Evolutionary conservation across 192 early-diverging fungal species (phyloP).

Genomic region (Linnemannia schmuckeri): DNA sequence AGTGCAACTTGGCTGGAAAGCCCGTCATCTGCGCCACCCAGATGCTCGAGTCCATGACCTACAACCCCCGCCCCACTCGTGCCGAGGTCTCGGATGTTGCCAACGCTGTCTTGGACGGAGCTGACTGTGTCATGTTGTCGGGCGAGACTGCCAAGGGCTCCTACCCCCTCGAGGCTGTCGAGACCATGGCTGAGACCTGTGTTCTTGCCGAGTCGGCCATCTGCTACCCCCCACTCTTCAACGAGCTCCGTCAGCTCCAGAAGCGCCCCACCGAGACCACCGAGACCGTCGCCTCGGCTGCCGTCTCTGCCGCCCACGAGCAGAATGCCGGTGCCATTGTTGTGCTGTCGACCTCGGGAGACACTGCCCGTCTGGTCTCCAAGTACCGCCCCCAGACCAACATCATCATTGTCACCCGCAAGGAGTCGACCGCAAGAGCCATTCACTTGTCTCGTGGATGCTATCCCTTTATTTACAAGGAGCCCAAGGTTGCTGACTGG

Average conservation of each 20-base stretch:
- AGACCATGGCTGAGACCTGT: slow-evolving; percentile 95
- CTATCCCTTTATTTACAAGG: slow-evolving; percentile 82
- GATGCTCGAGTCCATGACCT: slow-evolving; percentile 97
- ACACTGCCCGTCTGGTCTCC: slow-evolving; percentile 88
- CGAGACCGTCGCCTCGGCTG: slow-evolving; percentile 93
- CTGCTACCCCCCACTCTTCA: slow-evolving; percentile 95
- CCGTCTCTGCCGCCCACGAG: slow-evolving; percentile 87
- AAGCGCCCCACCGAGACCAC: slow-evolving; percentile 83
- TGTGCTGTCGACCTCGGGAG: slow-evolving; percentile 91
- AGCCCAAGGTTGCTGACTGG: slow-evolving; percentile 73
- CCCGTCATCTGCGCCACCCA: slow-evolving; percentile 98
- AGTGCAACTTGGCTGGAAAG: slow-evolving; percentile 97
- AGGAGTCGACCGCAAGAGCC: slow-evolving; percentile 77
- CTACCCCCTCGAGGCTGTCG: slow-evolving; percentile 90
- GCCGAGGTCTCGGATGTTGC: slow-evolving; percentile 99
- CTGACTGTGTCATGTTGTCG: slow-evolving; percentile 99
- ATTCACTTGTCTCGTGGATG: slow-evolving; percentile 85
- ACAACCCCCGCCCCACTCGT: slow-evolving; percentile 97
- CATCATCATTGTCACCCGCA: slow-evolving; percentile 92
- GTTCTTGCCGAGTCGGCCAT: slow-evolving; percentile 93
- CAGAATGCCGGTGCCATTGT: slow-evolving; percentile 90
- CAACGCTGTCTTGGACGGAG: slow-evolving; percentile 97
- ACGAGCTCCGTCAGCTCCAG: slow-evolving; percentile 85
- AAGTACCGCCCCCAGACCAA: slow-evolving; percentile 96
- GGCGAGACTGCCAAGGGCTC: slow-evolving; percentile 98